Base-by-base conservation (phyloP, 805 yeast genomes). In the Cyberlindnera mrakii region DNA sequence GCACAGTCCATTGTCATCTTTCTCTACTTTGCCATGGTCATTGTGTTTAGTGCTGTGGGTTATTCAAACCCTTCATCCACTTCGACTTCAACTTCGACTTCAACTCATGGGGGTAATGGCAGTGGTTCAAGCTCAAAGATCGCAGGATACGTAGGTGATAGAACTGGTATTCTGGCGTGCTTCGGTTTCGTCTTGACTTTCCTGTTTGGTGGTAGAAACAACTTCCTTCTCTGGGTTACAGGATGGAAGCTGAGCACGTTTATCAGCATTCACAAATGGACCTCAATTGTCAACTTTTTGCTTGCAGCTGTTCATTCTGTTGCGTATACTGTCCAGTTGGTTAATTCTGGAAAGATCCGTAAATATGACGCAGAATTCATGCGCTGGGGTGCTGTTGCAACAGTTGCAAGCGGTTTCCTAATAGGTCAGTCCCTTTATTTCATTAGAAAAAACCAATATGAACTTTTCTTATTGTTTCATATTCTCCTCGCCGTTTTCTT, bases 151-250 rank as follows among this genome's bases (percentile, higher is more conserved):
- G 48, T 49, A 9, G 59, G 57, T 53, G 60, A 57, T 38, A 48
- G 62, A 45, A 44, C 52, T 9, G 62, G 55, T 35, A 41, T 50
- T 20, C 34, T 56, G 6, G 32, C 45, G 13, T 54, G 66, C 35
- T 65, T 64, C 18, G 59, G 63, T 25, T 50, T 79, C 43, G 87
- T 90, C 1, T 53, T 74, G 9, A 56, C 78, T 19, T 70, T 79
- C 42, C 58, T 84, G 35, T 80, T 85, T 55, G 81, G 85, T 6
- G 85, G 88, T 11, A 68, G 95, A 54, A 86, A 84, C 63, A 86
- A 82, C 61, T 70, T 86, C 38, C 61, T 85, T 48, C 71, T 74
- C 45, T 68, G 65, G 62, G 44, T 80, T 14, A 78, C 91, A 0
- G 86, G 88, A 8, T 74, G 87, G 76, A 67, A 78, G 7, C 80